Evolutionary conservation across 441 rosid species (phyloP).

Genomic region (Hura crepitans): DNA sequence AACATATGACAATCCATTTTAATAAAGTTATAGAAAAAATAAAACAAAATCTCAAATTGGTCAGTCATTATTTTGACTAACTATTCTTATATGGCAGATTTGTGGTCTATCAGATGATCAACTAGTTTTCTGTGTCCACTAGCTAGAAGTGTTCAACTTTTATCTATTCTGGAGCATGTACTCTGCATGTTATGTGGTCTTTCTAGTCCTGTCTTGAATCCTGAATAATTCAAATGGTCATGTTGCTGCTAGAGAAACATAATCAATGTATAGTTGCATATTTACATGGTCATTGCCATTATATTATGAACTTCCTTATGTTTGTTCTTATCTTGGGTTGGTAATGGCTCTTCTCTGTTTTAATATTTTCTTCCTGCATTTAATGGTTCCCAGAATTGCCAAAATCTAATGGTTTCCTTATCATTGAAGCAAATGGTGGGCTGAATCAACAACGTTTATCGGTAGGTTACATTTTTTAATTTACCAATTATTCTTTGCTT

Average conservation of each 20-base stretch:
- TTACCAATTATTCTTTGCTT: background rate
- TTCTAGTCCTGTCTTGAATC: background rate
- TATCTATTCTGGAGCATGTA: background rate
- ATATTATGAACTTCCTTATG: background rate
- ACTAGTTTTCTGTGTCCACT: background rate
- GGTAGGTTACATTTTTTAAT: conserved; percentile 43
- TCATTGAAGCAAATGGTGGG: conserved; percentile 96
- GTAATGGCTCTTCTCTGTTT: conserved; percentile 20
- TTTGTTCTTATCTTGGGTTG: background rate
- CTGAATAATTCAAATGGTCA: background rate
- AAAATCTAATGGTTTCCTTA: conserved; percentile 73
- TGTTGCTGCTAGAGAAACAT: background rate
- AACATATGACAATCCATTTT: background rate
- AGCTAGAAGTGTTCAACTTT: background rate
- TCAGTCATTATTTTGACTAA: background rate
- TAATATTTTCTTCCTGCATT: conserved; percentile 17
- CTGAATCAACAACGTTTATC: conserved; percentile 96
- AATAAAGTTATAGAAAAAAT: background rate
- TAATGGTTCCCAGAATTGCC: conserved; percentile 48
- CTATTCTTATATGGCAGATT: background rate
- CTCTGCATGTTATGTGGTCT: background rate
- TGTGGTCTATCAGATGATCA: background rate
- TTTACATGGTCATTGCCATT: background rate
- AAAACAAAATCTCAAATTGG: background rate
- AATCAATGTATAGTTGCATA: background rate